Percentiles rank a stretch among this genome's conserved stretches.
These are phyloP conservation scores for Penicillium thymicola DNA, from an alignment of 2,329 filamentous ascomycete species.

Conservation along the genomic window DNA sequence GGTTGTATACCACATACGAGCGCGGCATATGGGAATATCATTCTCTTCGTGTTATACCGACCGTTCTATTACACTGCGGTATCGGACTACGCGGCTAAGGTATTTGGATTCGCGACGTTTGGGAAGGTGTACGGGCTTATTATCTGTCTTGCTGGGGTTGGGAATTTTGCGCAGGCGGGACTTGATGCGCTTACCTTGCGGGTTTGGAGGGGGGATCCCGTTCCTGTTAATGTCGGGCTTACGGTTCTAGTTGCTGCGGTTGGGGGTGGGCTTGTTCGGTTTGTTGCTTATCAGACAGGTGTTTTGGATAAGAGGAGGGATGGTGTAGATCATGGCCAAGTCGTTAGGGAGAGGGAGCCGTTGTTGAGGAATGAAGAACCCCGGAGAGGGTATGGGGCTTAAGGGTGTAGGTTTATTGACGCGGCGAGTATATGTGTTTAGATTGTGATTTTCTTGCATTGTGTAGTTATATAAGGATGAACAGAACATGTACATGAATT, in stretches of 20 bases:
- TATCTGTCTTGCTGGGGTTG: slow-evolving; percentile 77
- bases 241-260: slow-evolving; percentile 60
- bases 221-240: slow-evolving; percentile 72
- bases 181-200: slow-evolving; percentile 76
- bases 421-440: neutral
- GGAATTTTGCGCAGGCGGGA: slow-evolving; percentile 79
- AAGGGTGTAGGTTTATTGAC: neutral
- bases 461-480: neutral
- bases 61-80: slow-evolving; percentile 88
- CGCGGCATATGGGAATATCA: slow-evolving; percentile 69
- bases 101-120: slow-evolving; percentile 88
- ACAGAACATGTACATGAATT: neutral
- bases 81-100: slow-evolving; percentile 84
- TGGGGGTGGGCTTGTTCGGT: slow-evolving; percentile 64
- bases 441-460: neutral
- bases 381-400: neutral
- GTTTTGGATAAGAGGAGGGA: slow-evolving; percentile 13
- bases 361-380: neutral
- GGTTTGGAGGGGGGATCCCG: slow-evolving; percentile 67
- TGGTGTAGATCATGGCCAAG: neutral
- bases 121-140: slow-evolving; percentile 91
- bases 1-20: slow-evolving; percentile 71
- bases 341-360: neutral
- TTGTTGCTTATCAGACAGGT: slow-evolving; percentile 55
- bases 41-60: slow-evolving; percentile 77